Conservation (phyloP, 2,329 filamentous ascomycete species). For the Chalaropsis ovoidea region DNA sequence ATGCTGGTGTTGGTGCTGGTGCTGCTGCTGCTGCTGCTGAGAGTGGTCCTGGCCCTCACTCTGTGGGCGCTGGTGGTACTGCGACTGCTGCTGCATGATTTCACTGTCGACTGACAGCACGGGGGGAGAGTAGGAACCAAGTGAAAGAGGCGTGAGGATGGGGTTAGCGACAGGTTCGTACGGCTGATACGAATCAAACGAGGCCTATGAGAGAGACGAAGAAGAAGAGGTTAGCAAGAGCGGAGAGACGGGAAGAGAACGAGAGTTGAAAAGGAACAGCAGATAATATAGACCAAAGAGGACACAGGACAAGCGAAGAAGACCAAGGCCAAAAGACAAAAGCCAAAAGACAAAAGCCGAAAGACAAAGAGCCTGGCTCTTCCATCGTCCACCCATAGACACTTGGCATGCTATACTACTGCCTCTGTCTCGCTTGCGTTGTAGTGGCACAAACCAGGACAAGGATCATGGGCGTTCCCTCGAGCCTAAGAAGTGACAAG, state of each 20-base stretch:
- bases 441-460: background rate
- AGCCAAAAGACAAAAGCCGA: background rate
- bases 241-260: background rate
- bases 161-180: constrained; percentile 30
- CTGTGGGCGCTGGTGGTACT: constrained; percentile 16
- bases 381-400: background rate
- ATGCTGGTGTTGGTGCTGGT: constrained; percentile 29
- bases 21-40: constrained; percentile 29
- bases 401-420: background rate
- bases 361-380: background rate
- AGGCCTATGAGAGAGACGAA: constrained; percentile 32
- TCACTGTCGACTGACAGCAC: constrained; percentile 35
- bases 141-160: constrained; percentile 40
- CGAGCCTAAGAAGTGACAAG: background rate
- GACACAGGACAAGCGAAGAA: background rate
- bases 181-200: constrained; percentile 34
- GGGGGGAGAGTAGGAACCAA: constrained; percentile 30
- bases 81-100: constrained; percentile 21
- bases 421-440: background rate
- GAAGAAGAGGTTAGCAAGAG: background rate
- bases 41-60: constrained; percentile 23
- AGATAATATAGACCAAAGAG: background rate
- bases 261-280: background rate
- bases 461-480: background rate
- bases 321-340: background rate